A percentile compares a stretch with the other conserved stretches of the same genome.
These are phyloP conservation scores for Phyllosticta citrichinensis DNA, from an alignment of 2,329 filamentous ascomycete genomes.

Conservation along the genomic window DNA sequence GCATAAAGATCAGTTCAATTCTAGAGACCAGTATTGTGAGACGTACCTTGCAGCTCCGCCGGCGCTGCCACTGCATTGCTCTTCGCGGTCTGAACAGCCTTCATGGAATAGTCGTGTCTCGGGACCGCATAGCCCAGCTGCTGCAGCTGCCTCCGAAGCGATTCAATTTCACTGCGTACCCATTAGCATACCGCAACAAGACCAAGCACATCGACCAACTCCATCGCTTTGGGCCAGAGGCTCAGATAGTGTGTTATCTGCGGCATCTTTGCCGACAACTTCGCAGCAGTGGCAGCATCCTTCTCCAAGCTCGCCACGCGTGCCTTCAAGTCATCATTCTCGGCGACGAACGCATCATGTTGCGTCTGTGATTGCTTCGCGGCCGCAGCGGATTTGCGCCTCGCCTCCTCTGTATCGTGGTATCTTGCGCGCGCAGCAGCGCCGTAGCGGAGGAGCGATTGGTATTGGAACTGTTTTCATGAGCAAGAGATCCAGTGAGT, in stretches of 20 bases:
- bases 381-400: not conserved
- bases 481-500: not conserved
- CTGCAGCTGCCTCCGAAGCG: constrained; percentile 6
- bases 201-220: constrained; percentile 13
- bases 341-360: not conserved
- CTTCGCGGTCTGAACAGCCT: not conserved
- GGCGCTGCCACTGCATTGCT: not conserved
- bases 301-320: constrained; percentile 16
- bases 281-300: constrained; percentile 17
- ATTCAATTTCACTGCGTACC: constrained; percentile 4
- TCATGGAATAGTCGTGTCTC: constrained; percentile 1
- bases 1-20: not conserved
- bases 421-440: constrained; percentile 11
- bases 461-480: constrained; percentile 38
- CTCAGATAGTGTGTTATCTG: constrained; percentile 27
- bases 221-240: constrained; percentile 23
- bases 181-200: not conserved
- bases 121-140: constrained; percentile 9
- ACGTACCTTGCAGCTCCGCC: not conserved
- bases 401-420: not conserved
- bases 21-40: not conserved
- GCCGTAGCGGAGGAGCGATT: constrained; percentile 25
- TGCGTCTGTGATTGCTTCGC: not conserved
- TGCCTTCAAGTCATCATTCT: constrained; percentile 17
- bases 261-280: constrained; percentile 23